These are phyloP conservation scores for Elongisporangium prolatum DNA, from an alignment of 352 stramenopile species.

Conservation along the genomic window DNA sequence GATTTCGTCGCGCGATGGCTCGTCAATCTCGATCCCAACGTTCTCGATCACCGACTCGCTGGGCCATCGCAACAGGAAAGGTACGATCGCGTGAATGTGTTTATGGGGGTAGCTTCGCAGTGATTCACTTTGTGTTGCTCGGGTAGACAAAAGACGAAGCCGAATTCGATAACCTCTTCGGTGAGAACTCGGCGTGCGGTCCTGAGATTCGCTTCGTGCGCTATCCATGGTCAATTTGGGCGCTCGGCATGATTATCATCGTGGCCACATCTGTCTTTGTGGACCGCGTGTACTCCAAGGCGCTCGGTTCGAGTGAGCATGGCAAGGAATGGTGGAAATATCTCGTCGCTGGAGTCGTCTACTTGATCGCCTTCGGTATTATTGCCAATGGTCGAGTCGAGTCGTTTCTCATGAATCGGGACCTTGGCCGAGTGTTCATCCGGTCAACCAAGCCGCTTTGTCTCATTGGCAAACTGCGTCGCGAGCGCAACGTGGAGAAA, in stretches of 20 bases:
- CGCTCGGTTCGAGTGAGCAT: slow-evolving; percentile 3
- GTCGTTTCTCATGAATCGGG: slow-evolving; percentile 56
- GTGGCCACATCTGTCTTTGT: slow-evolving; percentile 55
- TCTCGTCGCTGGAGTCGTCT: slow-evolving; percentile 48
- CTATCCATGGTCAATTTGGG: slow-evolving; percentile 60
- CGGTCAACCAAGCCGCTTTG: slow-evolving; percentile 52
- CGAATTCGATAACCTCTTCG: slow-evolving; percentile 33
- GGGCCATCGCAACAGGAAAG: not conserved
- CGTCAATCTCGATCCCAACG: not conserved
- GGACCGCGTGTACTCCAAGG: slow-evolving; percentile 35
- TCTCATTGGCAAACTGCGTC: slow-evolving; percentile 21
- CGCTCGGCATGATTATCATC: slow-evolving; percentile 43
- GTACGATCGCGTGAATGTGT: not conserved
- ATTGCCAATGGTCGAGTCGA: slow-evolving; percentile 54
- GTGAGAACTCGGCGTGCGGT: slow-evolving; percentile 14
- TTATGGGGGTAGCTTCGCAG: not conserved
- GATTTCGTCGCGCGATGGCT: slow-evolving; percentile 25
- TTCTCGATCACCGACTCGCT: not conserved
- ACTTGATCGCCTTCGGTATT: slow-evolving; percentile 33
- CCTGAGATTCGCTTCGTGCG: slow-evolving; percentile 42
- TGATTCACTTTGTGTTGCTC: not conserved
- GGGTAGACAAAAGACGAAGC: slow-evolving; percentile 11
- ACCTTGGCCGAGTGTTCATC: slow-evolving; percentile 27
- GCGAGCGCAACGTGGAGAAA: slow-evolving; percentile 33
- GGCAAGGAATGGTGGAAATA: slow-evolving; percentile 63